Base-by-base conservation (phyloP, 257 asterid species). In the Buddleja alternifolia region DNA sequence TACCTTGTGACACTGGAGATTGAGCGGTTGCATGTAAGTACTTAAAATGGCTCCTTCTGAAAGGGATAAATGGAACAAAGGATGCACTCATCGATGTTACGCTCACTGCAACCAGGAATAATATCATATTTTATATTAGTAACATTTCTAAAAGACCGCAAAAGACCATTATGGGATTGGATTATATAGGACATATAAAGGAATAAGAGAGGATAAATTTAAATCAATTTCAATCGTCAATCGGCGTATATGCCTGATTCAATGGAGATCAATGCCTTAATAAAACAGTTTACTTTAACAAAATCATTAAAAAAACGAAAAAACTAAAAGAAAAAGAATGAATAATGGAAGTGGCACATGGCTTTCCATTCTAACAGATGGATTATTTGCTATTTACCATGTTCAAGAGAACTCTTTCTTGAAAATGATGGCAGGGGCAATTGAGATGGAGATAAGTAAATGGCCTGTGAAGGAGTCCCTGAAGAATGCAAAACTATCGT, bases 1-100 rank as follows among this genome's bases (percentile, higher is more conserved):
- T 82, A 90, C 98, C 93, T 83, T 75, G 86, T 66, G 86, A 69
- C 56, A 67, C 65, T 14, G 87, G 84, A 60, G 94, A 65, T 55
- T 84, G 85, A 72, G 89, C 85, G 7, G 92, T 90, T 65, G 82
- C 92, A 69, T 36, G 83, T 46, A 73, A 81, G 60, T 66, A 66
- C 62, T 78, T 86, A 67, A 72, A 63, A 75, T 32, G 84, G 73
- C 40, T 76, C 76, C 80, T 75, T 45, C 68, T 66, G 39, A 75
- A 73, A 46, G 78, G 63, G 52, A 74, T 56, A 60, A 75, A 70
- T 44, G 90, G 85, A 60, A 68, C 67, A 61, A 79, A 54, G 11
- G 90, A 68, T 68, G 77, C 76, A 74, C 81, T 75, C 17, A 58
- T 77, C 20, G 84, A 68, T 65, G 63, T 64, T 72, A 74, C 32